A percentile compares a stretch with the other conserved stretches of the same genome.
Evolutionary conservation across 2,329 filamentous ascomycete species (phyloP).

Genomic region (Phoma sp.): DNA sequence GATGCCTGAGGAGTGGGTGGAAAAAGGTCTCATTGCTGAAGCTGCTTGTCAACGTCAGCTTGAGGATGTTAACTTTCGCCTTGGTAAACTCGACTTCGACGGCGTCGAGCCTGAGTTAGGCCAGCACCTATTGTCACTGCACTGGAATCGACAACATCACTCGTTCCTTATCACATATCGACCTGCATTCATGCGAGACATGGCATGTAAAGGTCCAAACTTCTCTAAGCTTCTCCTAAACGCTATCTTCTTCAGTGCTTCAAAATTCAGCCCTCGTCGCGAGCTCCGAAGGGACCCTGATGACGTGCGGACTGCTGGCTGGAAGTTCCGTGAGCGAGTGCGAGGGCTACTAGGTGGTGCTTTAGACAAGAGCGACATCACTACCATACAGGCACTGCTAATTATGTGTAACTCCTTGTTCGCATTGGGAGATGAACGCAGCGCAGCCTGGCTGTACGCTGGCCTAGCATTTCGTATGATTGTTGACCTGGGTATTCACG

Average conservation of each 20-base stretch:
- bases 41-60: conserved; percentile 59
- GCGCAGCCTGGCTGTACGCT: conserved; percentile 65
- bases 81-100: conserved; percentile 62
- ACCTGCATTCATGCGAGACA: conserved; percentile 52
- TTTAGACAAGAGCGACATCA: conserved; percentile 60
- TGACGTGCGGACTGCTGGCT: conserved; percentile 59
- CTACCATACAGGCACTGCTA: conserved; percentile 63
- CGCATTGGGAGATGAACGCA: conserved; percentile 59
- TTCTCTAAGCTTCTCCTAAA: conserved; percentile 65
- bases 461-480: conserved; percentile 65
- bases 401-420: conserved; percentile 62
- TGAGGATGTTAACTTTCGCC: conserved; percentile 57
- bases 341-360: conserved; percentile 56
- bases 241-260: conserved; percentile 59
- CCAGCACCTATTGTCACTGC: conserved; percentile 59
- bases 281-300: conserved; percentile 56
- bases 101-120: conserved; percentile 61
- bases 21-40: conserved; percentile 57
- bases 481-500: conserved; percentile 63
- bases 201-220: conserved; percentile 63
- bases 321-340: conserved; percentile 57
- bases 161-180: conserved; percentile 60
- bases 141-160: conserved; percentile 64
- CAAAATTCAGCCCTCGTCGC: conserved; percentile 57
- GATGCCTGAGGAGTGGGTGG: conserved; percentile 51